Percentiles rank a stretch among this genome's conserved stretches.
Conservation (phyloP, 495 filamentous ascomycete genomes). For the Xylaria flabelliformis region DNA sequence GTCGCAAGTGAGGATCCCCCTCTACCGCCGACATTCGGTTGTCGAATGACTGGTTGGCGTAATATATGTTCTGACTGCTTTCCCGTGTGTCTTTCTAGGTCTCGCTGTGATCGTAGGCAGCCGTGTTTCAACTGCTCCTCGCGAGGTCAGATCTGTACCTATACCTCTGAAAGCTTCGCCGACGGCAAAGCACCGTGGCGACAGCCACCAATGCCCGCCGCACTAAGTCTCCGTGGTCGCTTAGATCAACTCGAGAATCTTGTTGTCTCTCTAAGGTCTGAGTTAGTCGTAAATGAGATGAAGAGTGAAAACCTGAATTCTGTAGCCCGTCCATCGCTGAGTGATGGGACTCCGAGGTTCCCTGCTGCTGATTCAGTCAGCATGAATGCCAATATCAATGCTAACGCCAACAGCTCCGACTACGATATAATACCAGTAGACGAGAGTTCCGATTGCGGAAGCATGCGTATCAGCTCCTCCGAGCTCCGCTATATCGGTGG, state of each 20-base stretch:
- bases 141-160: not conserved
- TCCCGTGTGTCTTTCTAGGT: not conserved
- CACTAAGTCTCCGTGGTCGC: not conserved
- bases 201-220: not conserved
- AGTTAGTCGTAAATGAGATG: not conserved
- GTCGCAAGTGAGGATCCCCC: not conserved
- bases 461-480: not conserved
- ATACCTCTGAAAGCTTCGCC: not conserved
- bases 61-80: not conserved
- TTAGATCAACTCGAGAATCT: not conserved
- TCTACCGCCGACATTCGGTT: not conserved
- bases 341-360: not conserved
- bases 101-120: not conserved
- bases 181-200: not conserved
- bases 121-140: not conserved
- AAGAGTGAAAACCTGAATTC: not conserved
- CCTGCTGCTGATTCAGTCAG: not conserved
- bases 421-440: not conserved
- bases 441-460: not conserved
- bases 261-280: not conserved
- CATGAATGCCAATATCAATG: too few relatives aligned
- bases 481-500: not conserved
- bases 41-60: not conserved
- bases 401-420: not conserved
- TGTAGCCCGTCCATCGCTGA: not conserved